These are phyloP conservation scores for Cicer arietinum DNA, from an alignment of 306 rosid genomes.

Conservation along the genomic window DNA sequence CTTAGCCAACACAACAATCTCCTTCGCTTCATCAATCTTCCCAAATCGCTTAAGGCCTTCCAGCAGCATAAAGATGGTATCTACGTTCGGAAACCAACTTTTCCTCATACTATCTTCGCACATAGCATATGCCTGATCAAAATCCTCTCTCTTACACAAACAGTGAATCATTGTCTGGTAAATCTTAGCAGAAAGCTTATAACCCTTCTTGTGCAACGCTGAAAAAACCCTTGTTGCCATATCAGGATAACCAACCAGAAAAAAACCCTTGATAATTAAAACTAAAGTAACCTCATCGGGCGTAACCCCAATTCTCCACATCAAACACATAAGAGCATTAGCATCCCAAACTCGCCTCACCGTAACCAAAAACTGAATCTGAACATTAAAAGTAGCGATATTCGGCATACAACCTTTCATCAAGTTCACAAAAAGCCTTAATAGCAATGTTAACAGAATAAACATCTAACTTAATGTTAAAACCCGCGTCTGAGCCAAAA, in stretches of 20 bases:
- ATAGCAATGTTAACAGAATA: slow-evolving; percentile 63
- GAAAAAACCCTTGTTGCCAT: slow-evolving; percentile 78
- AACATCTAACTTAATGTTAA: slow-evolving; percentile 53
- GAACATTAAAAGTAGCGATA: slow-evolving; percentile 70
- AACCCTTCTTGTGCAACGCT: slow-evolving; percentile 53
- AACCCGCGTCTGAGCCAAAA: slow-evolving; percentile 56
- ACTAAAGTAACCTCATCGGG: slow-evolving; percentile 75
- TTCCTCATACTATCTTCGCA: slow-evolving; percentile 64
- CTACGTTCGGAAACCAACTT: slow-evolving; percentile 71
- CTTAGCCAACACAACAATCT: slow-evolving; percentile 54
- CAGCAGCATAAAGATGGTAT: slow-evolving; percentile 61
- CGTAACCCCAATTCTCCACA: slow-evolving; percentile 56
- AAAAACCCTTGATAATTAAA: slow-evolving; percentile 81
- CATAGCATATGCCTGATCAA: slow-evolving; percentile 59
- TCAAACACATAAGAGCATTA: slow-evolving; percentile 54
- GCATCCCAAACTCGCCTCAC: slow-evolving; percentile 76
- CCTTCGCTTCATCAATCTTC: slow-evolving; percentile 53
- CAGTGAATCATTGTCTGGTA: slow-evolving; percentile 89
- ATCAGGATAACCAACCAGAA: slow-evolving; percentile 57
- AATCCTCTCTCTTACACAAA: slow-evolving; percentile 66
- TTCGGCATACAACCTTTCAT: slow-evolving; percentile 62
- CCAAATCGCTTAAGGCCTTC: slow-evolving; percentile 62
- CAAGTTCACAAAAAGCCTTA: slow-evolving; percentile 65
- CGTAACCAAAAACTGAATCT: slow-evolving; percentile 63
- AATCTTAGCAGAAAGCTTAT: slow-evolving; percentile 62